Conservation (phyloP, 768 basidiomycete species). For the Pisolithus orientalis region DNA sequence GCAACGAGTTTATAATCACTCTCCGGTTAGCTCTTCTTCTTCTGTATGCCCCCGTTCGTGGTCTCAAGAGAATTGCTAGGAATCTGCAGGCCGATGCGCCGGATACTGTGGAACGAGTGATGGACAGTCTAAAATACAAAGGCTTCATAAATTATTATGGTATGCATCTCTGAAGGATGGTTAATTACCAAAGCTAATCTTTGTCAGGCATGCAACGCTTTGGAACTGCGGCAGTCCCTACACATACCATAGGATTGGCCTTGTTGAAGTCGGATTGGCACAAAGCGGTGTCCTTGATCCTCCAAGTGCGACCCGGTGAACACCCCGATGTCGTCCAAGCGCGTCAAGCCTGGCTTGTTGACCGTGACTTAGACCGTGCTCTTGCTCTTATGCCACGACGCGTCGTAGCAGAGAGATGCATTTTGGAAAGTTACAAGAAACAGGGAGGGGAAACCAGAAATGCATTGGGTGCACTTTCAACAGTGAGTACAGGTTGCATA, state of each 20-base stretch:
- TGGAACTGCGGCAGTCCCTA: conserved; percentile 93
- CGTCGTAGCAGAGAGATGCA: conserved; percentile 88
- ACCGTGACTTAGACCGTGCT: conserved; percentile 74
- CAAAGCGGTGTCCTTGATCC: conserved; percentile 73
- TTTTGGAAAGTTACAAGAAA: conserved; percentile 86
- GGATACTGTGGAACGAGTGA: conserved; percentile 65
- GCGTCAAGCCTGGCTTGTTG: conserved; percentile 83
- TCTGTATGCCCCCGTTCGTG: conserved; percentile 13
- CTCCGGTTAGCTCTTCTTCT: conserved; percentile 50
- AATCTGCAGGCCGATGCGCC: conserved; percentile 77
- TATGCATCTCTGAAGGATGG: conserved; percentile 23
- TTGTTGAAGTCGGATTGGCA: conserved; percentile 89
- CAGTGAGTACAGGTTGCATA: conserved; percentile 38
- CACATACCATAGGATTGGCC: conserved; percentile 89
- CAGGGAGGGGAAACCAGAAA: conserved; percentile 73
- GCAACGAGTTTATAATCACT: conserved; percentile 93
- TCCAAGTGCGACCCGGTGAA: conserved; percentile 82
- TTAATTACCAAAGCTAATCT: conserved; percentile 3
- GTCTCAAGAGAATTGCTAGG: conserved; percentile 34
- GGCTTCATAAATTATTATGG: conserved; percentile 99
- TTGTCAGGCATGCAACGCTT: conserved; percentile 92
- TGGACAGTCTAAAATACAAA: conserved; percentile 69
- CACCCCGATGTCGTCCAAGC: conserved; percentile 86
- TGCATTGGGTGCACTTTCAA: conserved; percentile 82
- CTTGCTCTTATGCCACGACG: conserved; percentile 82